Conservation (phyloP, 345 rosid species). For the Boechera retrofracta region DNA sequence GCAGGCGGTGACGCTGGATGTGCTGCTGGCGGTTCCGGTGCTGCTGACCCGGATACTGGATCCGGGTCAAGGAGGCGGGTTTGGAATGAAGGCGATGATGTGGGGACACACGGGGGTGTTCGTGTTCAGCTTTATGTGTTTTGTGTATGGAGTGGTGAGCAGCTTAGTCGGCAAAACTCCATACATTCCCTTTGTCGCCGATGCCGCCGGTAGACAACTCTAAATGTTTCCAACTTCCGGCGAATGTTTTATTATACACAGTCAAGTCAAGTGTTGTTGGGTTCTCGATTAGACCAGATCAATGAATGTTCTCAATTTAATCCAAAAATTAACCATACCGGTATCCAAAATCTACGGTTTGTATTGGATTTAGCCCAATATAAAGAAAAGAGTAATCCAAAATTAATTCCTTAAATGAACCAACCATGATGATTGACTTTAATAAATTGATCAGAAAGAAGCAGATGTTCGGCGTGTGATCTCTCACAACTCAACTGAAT, state of each 20-base stretch:
- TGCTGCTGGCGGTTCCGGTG: slow-evolving; percentile 74
- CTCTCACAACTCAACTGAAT: neutral
- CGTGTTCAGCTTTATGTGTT: slow-evolving; percentile 72
- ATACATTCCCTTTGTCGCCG: slow-evolving; percentile 81
- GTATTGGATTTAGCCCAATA: no score
- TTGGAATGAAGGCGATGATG: slow-evolving; percentile 63
- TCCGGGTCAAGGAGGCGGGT: slow-evolving; percentile 68
- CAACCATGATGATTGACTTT: no score
- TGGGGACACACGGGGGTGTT: slow-evolving; percentile 81
- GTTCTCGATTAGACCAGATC: no score
- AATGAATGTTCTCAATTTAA: no score
- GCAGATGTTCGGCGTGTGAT: neutral
- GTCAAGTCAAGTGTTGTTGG: no score
- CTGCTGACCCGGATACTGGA: slow-evolving; percentile 65
- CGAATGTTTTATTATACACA: no score
- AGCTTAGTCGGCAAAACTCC: slow-evolving; percentile 78
- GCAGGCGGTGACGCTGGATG: slow-evolving; percentile 94
- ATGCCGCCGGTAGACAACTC: slow-evolving; percentile 80
- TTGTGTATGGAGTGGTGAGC: slow-evolving; percentile 61
- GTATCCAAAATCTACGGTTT: no score
- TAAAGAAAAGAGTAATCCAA: no score
- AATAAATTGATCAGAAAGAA: no score
- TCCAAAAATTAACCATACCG: no score
- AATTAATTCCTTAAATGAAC: no score
- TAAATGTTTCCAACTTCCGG: neutral